These are phyloP conservation scores for Artomyces pyxidatus DNA, from an alignment of 768 basidiomycete genomes.

Conservation along the genomic window DNA sequence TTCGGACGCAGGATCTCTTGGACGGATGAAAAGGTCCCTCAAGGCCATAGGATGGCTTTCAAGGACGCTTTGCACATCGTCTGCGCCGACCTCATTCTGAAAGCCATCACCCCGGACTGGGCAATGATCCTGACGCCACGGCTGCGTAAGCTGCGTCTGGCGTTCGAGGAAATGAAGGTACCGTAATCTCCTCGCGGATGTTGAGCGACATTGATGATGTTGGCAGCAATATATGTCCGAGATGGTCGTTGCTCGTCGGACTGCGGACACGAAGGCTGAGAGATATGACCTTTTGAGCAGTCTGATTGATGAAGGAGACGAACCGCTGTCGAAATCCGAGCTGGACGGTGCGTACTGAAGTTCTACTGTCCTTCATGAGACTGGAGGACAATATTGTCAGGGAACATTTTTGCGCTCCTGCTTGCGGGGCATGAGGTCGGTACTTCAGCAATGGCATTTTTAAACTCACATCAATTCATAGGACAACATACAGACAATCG, in stretches of 20 bases:
- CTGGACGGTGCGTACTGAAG: conserved; percentile 9
- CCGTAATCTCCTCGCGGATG: neutral
- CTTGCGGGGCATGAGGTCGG: conserved; percentile 27
- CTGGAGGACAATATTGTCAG: neutral
- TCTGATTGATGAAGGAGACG: conserved; percentile 16
- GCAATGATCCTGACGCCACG: conserved; percentile 28
- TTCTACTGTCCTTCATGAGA: neutral
- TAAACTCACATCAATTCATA: neutral
- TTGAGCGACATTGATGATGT: neutral
- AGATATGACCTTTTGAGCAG: conserved; percentile 21
- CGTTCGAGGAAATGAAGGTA: conserved; percentile 38
- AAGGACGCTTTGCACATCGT: conserved; percentile 39
- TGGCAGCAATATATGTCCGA: conserved; percentile 22
- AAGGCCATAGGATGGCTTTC: conserved; percentile 42
- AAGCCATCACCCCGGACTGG: conserved; percentile 32
- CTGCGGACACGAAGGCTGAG: conserved; percentile 11
- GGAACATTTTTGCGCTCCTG: conserved; percentile 26
- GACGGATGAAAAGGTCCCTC: conserved; percentile 35
- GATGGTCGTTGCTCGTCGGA: conserved; percentile 18
- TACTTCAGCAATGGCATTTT: neutral
- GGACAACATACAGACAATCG: conserved; percentile 26
- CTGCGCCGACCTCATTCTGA: conserved; percentile 29
- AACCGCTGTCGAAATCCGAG: conserved; percentile 16
- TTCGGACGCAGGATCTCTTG: conserved; percentile 46
- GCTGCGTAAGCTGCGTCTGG: conserved; percentile 24